Evolutionary conservation across 2,329 filamentous ascomycete species (phyloP).

Genomic region (Tolypocladium inflatum): DNA sequence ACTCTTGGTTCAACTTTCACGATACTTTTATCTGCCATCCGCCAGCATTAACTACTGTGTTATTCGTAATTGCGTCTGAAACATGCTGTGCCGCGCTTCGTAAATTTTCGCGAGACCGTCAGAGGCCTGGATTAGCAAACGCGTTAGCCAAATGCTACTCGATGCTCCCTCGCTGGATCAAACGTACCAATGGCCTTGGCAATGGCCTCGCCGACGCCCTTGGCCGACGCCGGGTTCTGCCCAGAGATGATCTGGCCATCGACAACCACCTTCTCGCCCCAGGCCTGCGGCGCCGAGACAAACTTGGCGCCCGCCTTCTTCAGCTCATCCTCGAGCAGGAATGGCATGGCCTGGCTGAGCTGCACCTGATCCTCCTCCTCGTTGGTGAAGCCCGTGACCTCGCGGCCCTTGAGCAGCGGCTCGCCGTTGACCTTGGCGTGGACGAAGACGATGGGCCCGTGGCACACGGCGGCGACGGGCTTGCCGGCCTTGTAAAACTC

Average conservation of each 20-base stretch:
- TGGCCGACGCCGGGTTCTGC: conserved; percentile 46
- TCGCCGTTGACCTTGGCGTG: conserved; percentile 46
- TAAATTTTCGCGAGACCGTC: not conserved
- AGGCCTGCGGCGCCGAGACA: conserved; percentile 43
- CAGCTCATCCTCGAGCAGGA: conserved; percentile 47
- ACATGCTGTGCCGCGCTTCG: not conserved
- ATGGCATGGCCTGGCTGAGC: conserved; percentile 45
- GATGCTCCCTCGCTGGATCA: not conserved
- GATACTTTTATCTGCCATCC: not conserved
- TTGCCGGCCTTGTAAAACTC: conserved; percentile 55
- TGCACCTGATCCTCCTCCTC: conserved; percentile 41
- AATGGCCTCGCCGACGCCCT: conserved; percentile 41
- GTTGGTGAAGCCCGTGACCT: conserved; percentile 54
- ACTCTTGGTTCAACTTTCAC: not conserved
- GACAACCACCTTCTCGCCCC: conserved; percentile 38
- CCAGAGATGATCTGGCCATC: conserved; percentile 45
- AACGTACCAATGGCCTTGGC: conserved; percentile 30
- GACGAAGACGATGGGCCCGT: conserved; percentile 54
- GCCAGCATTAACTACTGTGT: not conserved
- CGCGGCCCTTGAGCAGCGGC: conserved; percentile 43
- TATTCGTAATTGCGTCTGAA: not conserved
- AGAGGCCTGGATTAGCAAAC: not conserved
- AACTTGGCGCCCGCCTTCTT: conserved; percentile 43
- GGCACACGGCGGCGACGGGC: conserved; percentile 58
- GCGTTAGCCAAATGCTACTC: not conserved